Conservation (phyloP, 768 basidiomycete genomes). For the Sporobolomyces phaffii region DNA sequence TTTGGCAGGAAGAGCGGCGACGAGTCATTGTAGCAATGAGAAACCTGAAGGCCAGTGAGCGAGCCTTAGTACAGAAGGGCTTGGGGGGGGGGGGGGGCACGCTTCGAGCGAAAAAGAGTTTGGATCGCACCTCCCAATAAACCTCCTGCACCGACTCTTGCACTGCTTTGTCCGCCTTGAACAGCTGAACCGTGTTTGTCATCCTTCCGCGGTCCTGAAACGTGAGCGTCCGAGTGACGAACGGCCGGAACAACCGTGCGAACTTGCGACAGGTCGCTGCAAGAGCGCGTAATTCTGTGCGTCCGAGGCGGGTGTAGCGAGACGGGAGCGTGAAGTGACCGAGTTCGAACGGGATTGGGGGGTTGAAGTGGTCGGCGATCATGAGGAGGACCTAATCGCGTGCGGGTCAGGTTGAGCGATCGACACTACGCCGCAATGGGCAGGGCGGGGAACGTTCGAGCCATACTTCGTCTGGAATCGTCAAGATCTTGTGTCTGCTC, state of each 20-base stretch:
- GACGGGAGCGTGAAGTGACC: constrained; percentile 23
- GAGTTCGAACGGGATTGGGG: constrained; percentile 20
- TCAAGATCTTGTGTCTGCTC: not conserved
- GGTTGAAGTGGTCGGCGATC: constrained; percentile 24
- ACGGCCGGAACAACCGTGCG: not conserved
- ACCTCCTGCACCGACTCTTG: constrained; percentile 18
- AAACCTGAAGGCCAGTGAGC: not conserved
- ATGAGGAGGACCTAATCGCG: not conserved
- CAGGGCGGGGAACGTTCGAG: not conserved
- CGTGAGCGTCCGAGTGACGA: constrained; percentile 16
- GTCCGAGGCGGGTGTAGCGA: not conserved
- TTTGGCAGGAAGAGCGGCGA: constrained; percentile 19
- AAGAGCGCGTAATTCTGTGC: constrained; percentile 15
- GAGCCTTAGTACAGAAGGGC: no score
- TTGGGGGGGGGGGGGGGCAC: no score
- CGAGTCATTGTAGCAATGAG: constrained; percentile 30
- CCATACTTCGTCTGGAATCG: not conserved
- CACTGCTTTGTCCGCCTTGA: not conserved
- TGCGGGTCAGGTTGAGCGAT: not conserved
- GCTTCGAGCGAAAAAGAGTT: no score
- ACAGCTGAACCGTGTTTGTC: constrained; percentile 15
- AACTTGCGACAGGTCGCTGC: constrained; percentile 10
- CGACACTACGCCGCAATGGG: no score
- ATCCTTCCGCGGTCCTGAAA: constrained; percentile 18
- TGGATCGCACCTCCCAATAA: constrained; percentile 26